A percentile compares a stretch with the other conserved stretches of the same genome.
Evolutionary conservation across 2,329 filamentous ascomycete genomes (phyloP).

Genomic region (Sporothrix pseudoabietina): DNA sequence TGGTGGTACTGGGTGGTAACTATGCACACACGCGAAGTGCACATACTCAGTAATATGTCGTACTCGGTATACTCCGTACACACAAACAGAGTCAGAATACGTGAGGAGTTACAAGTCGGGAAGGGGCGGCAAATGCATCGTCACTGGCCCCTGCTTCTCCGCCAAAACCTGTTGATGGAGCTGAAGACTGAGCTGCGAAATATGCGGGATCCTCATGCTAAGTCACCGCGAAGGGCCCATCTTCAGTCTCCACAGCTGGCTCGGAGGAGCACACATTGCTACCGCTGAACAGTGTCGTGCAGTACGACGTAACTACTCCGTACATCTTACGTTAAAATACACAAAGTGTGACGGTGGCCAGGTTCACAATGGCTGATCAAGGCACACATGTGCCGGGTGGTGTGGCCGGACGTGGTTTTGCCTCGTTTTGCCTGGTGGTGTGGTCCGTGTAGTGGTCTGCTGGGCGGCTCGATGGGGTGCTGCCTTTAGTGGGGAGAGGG

Average conservation of each 20-base stretch:
- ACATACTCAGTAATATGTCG: not conserved
- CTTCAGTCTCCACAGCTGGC: too few species aligned
- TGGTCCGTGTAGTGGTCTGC: not conserved
- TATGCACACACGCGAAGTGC: too few species aligned
- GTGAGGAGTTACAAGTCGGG: not conserved
- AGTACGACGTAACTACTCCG: too few species aligned
- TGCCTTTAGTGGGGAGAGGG: not conserved
- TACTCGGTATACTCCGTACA: not conserved
- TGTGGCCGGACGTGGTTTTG: not conserved
- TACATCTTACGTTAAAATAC: not conserved
- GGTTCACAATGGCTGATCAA: not conserved
- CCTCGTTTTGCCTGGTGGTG: not conserved
- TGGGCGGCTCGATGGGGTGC: not conserved
- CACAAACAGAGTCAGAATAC: too few species aligned
- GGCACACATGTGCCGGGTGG: not conserved
- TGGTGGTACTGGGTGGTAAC: not conserved
- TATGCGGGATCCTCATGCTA: not conserved
- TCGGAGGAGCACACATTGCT: too few species aligned
- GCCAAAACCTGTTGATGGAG: not conserved
- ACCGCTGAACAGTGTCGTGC: too few species aligned
- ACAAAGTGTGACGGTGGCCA: constrained; percentile 1
- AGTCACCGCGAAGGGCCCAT: not conserved
- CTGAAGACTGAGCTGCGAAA: not conserved
- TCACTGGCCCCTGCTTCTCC: not conserved
- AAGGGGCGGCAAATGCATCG: not conserved